A percentile compares a stretch with the other conserved stretches of the same genome.
Conservation (phyloP, 179 eudicot genomes). For the Camellia oleifera region DNA sequence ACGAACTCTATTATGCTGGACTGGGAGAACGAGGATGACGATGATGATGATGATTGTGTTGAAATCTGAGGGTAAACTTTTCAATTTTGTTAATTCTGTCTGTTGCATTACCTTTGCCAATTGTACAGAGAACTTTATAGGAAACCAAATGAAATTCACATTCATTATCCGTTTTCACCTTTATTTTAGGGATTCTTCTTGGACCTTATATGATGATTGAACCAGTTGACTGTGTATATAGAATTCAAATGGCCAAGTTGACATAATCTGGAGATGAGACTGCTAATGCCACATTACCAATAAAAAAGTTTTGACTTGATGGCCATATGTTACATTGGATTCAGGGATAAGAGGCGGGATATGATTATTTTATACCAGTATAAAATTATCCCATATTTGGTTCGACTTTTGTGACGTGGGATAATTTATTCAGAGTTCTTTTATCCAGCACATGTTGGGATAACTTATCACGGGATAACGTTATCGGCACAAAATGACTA, state of each 20-base stretch:
- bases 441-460: too few relatives aligned
- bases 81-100: neutral
- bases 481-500: too few relatives aligned
- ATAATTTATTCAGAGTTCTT: too few relatives aligned
- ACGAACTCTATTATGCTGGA: slow-evolving; percentile 59
- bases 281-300: too few relatives aligned
- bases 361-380: too few relatives aligned
- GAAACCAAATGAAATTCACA: neutral
- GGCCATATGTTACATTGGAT: too few relatives aligned
- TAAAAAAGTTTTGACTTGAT: too few relatives aligned
- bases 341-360: too few relatives aligned
- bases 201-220: neutral
- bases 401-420: too few relatives aligned
- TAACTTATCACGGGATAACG: neutral
- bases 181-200: neutral
- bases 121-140: slow-evolving; percentile 15
- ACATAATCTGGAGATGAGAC: too few relatives aligned
- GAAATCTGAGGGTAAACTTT: slow-evolving; percentile 39
- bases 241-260: neutral
- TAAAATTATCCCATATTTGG: too few relatives aligned
- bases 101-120: neutral
- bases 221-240: neutral
- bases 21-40: slow-evolving; percentile 70
- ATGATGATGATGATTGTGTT: slow-evolving; percentile 55
- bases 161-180: neutral